phyloP scores from a whole-genome alignment of 192 early-diverging fungal species.

The Entomortierella lignicola region DNA sequence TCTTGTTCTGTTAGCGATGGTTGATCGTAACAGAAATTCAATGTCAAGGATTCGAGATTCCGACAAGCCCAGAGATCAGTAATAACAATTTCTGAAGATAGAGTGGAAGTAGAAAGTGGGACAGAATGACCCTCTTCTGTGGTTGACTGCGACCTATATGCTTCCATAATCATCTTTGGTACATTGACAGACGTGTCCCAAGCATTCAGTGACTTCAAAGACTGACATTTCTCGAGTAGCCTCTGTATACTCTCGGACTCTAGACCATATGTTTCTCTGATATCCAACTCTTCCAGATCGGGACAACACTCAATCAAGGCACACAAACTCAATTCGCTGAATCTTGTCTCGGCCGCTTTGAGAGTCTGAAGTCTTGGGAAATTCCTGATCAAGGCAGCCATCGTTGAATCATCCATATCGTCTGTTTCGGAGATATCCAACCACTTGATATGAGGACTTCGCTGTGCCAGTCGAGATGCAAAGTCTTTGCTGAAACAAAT shows the following conservation, averaged over 20 bases:
- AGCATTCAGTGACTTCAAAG: constrained; percentile 8
- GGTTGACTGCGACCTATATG: constrained; percentile 7
- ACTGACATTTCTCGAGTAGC: background rate
- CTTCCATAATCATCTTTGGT: constrained; percentile 19
- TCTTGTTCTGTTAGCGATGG: constrained; percentile 5
- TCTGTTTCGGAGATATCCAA: constrained; percentile 13
- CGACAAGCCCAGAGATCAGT: constrained; percentile 12
- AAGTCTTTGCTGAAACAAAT: constrained; percentile 10
- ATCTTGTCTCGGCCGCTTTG: constrained; percentile 5
- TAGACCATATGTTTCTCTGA: constrained; percentile 9
- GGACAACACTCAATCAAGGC: constrained; percentile 15
- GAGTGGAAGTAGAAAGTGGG: background rate
- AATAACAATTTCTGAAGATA: background rate
- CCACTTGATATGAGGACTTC: constrained; percentile 16
- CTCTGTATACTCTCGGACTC: constrained; percentile 8
- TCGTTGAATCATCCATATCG: constrained; percentile 25
- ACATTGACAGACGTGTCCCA: constrained; percentile 14
- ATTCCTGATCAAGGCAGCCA: constrained; percentile 3
- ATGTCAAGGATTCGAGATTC: constrained; percentile 3
- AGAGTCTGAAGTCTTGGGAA: constrained; percentile 12
- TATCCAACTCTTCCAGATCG: constrained; percentile 12
- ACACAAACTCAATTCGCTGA: constrained; percentile 10
- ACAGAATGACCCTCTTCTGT: background rate
- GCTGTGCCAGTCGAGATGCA: background rate
- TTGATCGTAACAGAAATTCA: constrained; percentile 16